phyloP scores from a whole-genome alignment of 169 alveolate species.

The Eimeria necatrix region DNA sequence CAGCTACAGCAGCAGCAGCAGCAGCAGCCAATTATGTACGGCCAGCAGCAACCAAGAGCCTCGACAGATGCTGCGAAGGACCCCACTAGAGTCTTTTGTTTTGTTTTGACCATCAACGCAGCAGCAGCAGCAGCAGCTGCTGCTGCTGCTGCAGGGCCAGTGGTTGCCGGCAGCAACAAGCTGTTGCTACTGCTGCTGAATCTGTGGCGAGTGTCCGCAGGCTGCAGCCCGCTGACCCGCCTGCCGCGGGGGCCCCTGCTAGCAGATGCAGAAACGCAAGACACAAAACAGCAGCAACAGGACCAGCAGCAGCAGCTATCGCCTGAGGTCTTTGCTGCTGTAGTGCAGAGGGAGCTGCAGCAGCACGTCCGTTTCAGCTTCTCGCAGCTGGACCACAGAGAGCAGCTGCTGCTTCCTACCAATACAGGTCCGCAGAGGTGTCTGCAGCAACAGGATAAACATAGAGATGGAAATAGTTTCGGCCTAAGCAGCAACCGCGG shows the following conservation, averaged over 20 bases:
- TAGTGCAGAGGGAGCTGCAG: slow-evolving; percentile 11
- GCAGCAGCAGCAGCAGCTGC: slow-evolving; percentile 35
- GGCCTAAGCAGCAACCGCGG: too few species aligned
- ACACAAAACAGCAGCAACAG: neutral
- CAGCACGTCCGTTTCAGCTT: slow-evolving; percentile 61
- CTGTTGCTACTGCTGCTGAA: neutral
- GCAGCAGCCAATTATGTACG: neutral
- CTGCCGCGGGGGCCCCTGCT: slow-evolving; percentile 4
- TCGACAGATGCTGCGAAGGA: neutral
- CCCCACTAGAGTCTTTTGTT: neutral
- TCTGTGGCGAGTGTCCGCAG: neutral
- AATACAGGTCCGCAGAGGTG: slow-evolving; percentile 1
- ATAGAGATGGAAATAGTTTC: too few species aligned
- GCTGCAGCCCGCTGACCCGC: neutral
- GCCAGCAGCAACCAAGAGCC: neutral
- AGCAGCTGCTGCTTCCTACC: slow-evolving; percentile 54
- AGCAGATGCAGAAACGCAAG: neutral
- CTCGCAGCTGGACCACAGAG: slow-evolving; percentile 60
- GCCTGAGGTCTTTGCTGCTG: slow-evolving; percentile 21
- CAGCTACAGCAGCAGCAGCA: neutral
- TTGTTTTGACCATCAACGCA: neutral
- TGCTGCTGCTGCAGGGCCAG: neutral
- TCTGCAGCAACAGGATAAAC: too few species aligned
- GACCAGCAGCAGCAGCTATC: neutral
- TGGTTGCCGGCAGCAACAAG: neutral